Percentiles rank a stretch among this genome's conserved stretches.
Conservation (phyloP, 2,329 filamentous ascomycete species). For the Ophiostoma montium region DNA sequence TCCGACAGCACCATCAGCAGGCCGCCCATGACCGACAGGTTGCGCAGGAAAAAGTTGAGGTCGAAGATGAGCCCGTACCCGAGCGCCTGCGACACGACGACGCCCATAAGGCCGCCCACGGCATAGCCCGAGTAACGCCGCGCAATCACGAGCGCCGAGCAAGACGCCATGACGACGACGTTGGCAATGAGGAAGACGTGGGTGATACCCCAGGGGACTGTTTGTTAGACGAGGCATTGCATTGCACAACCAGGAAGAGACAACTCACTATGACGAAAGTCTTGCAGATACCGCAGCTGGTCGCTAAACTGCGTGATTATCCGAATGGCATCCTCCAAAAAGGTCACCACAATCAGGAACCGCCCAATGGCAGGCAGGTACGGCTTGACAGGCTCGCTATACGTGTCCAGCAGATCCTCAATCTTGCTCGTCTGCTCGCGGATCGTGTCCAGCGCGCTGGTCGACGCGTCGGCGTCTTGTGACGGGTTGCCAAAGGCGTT, state of each 20-base stretch:
- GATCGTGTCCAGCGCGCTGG: slow-evolving; percentile 74
- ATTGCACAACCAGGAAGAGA: neutral
- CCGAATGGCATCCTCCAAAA: slow-evolving; percentile 88
- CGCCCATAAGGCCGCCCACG: slow-evolving; percentile 74
- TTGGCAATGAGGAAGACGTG: slow-evolving; percentile 88
- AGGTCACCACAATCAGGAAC: slow-evolving; percentile 96
- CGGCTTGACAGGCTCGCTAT: slow-evolving; percentile 90
- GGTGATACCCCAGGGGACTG: slow-evolving; percentile 78
- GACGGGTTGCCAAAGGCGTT: slow-evolving; percentile 53
- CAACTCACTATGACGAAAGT: slow-evolving; percentile 82
- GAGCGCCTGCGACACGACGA: slow-evolving; percentile 85
- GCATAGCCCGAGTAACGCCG: slow-evolving; percentile 90
- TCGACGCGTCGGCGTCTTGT: slow-evolving; percentile 50
- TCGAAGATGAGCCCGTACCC: slow-evolving; percentile 98
- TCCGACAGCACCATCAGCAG: slow-evolving; percentile 96
- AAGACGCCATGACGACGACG: slow-evolving; percentile 72
- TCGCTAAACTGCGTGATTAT: slow-evolving; percentile 97
- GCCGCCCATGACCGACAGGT: slow-evolving; percentile 92
- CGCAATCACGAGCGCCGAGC: slow-evolving; percentile 75
- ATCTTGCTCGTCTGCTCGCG: slow-evolving; percentile 96
- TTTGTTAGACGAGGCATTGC: slow-evolving; percentile 6
- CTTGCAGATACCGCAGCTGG: slow-evolving; percentile 81
- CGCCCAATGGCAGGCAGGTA: slow-evolving; percentile 92
- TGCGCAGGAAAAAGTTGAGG: slow-evolving; percentile 99
- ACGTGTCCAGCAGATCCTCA: slow-evolving; percentile 77